phyloP scores from a whole-genome alignment of 2,329 filamentous ascomycete species.

The Sclerotinia spermophila region DNA sequence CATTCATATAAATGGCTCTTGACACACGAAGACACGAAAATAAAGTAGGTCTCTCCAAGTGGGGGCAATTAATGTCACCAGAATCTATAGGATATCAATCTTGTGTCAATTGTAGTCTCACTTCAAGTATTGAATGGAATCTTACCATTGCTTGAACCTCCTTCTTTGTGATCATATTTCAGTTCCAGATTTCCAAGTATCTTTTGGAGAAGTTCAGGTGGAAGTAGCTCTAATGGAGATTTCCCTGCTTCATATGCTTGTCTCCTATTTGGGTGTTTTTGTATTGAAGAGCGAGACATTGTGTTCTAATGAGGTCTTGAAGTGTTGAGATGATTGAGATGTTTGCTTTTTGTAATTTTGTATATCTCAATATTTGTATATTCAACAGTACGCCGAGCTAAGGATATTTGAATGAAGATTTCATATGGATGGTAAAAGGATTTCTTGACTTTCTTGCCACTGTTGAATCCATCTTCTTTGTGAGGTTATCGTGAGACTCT shows the following conservation, averaged over 20 bases:
- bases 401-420: neutral
- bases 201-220: constrained; percentile 66
- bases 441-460: neutral
- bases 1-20: constrained; percentile 64
- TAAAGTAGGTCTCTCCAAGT: constrained; percentile 65
- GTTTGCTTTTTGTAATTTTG: neutral
- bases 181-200: constrained; percentile 23
- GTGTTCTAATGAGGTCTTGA: neutral
- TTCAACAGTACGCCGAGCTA: neutral
- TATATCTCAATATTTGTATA: neutral
- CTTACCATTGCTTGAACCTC: constrained; percentile 8
- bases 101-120: neutral
- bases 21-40: constrained; percentile 69
- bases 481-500: constrained; percentile 10
- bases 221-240: constrained; percentile 61
- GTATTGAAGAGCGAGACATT: neutral
- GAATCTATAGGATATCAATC: neutral
- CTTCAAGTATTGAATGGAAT: neutral
- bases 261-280: neutral
- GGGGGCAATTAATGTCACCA: constrained; percentile 29
- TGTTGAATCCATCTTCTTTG: neutral
- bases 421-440: neutral
- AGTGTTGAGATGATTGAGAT: neutral
- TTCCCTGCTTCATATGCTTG: constrained; percentile 22
- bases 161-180: neutral